Base-by-base conservation (phyloP, 768 basidiomycete species). In the Termitomyces sp. region DNA sequence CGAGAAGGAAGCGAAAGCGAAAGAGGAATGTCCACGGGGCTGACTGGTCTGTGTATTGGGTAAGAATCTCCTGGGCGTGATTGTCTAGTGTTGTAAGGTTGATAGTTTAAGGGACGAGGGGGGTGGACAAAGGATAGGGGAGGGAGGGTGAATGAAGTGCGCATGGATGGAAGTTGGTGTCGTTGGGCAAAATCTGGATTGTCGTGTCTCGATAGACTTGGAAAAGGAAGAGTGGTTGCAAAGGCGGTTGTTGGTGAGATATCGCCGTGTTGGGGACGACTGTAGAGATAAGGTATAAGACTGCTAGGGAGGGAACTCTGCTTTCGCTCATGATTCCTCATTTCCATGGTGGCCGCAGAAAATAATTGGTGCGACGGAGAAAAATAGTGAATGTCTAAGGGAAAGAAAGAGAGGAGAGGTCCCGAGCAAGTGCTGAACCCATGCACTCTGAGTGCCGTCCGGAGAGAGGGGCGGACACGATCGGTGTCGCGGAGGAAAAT, bases 251-350 rank as follows among this genome's bases (percentile, higher is more conserved):
- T 65, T 34, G 69, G 64, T 37, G 63, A 60, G 22, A 51, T 60
- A 59, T 69, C 65, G 56, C 57, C 48, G 40, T 65, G 66, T 59
- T 71, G 74, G 6, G 77, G 76, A 7, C 72, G 59, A 50, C 58
- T 66, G 60, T 69, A 74, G 46, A 82, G 74, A 59, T 75, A 77
- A n/a, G 75, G 75, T 54, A 74, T 75, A 40, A 84, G 73, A 57
- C 73, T 77, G 57, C 69, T 71, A 37, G 82, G 82, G 17, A 84
- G 74, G 30, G 78, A 78, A 70, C 79, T 81, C 57, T 73, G 30
- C 30, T 32, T 32, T 32, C 7, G 30, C 7, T 32, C 9, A 32
- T 32, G 6, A 32, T 32, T 32, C 9, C 9, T 10, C 30, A 5
- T 32, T 2, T 32, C 9, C 30, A 32, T 32, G 30, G 9, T 9